These are phyloP conservation scores for Linderniella brevidens DNA, from an alignment of 257 asterid species.

Conservation along the genomic window DNA sequence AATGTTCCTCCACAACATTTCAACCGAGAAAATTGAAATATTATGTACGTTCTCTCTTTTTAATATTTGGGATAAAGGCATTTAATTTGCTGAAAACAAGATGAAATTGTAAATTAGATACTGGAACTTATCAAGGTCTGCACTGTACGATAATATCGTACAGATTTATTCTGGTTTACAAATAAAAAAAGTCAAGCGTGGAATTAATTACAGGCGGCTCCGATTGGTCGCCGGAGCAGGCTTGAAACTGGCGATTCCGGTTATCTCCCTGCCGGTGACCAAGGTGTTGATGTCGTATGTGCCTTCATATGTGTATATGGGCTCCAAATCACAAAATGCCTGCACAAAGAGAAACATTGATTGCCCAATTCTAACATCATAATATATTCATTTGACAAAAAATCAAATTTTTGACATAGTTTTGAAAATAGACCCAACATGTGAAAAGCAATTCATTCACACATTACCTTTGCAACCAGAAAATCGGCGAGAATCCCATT, in stretches of 20 bases:
- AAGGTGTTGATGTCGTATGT: conserved; percentile 93
- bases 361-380: background rate
- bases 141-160: too few species aligned
- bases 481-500: conserved; percentile 68
- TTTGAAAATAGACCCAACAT: too few species aligned
- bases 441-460: background rate
- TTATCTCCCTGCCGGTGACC: conserved; percentile 85
- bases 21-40: too few species aligned
- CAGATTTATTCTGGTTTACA: too few species aligned
- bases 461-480: conserved; percentile 74
- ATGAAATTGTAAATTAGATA: too few species aligned
- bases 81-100: too few species aligned
- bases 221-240: conserved; percentile 35
- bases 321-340: conserved; percentile 99
- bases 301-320: conserved; percentile 86
- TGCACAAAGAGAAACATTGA: conserved; percentile 9
- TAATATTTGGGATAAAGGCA: background rate
- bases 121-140: too few species aligned
- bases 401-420: too few species aligned
- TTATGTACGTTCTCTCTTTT: too few species aligned
- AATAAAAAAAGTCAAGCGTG: too few species aligned
- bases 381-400: too few species aligned
- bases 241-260: conserved; percentile 77
- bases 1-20: too few species aligned
- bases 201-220: conserved; percentile 46